Conservation (phyloP, 106 monocot genomes). For the Cymbidium sinense region DNA sequence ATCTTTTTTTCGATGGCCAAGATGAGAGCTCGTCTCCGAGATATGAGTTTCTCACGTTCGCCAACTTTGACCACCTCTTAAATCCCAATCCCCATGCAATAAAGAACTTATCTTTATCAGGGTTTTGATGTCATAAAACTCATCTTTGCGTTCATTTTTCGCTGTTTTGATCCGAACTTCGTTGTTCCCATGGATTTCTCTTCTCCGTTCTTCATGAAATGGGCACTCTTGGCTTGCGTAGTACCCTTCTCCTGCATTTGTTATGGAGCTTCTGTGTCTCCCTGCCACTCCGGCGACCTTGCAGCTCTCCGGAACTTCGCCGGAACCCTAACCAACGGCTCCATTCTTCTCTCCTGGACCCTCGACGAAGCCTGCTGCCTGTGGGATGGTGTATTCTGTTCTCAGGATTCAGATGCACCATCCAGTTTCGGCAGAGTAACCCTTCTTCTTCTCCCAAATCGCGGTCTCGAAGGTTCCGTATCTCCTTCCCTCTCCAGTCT, state of each 20-base stretch:
- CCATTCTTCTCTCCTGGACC: constrained; percentile 17
- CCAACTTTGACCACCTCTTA: background rate
- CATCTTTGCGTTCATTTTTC: background rate
- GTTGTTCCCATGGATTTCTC: background rate
- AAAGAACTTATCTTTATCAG: background rate
- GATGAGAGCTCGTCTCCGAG: background rate
- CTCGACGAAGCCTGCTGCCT: constrained; percentile 29
- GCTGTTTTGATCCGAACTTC: background rate
- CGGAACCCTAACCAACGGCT: constrained; percentile 27
- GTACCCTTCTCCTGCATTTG: background rate
- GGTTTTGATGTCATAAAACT: background rate
- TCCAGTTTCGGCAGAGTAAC: constrained; percentile 19
- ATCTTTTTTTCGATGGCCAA: background rate
- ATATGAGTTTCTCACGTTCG: background rate
- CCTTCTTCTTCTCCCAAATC: constrained; percentile 28
- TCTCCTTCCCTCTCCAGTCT: constrained; percentile 19
- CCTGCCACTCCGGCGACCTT: constrained; percentile 43
- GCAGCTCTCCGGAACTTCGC: constrained; percentile 38
- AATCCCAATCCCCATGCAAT: constrained; percentile 2
- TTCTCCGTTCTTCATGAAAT: background rate
- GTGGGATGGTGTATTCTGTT: constrained; percentile 54
- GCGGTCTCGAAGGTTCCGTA: constrained; percentile 35
- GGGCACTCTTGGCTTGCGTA: background rate
- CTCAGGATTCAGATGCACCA: background rate
- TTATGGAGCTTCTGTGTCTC: background rate